Percentiles rank a stretch among this genome's conserved stretches.
Evolutionary conservation across 768 basidiomycete genomes (phyloP).

Genomic region (Auricularia heimuer): DNA sequence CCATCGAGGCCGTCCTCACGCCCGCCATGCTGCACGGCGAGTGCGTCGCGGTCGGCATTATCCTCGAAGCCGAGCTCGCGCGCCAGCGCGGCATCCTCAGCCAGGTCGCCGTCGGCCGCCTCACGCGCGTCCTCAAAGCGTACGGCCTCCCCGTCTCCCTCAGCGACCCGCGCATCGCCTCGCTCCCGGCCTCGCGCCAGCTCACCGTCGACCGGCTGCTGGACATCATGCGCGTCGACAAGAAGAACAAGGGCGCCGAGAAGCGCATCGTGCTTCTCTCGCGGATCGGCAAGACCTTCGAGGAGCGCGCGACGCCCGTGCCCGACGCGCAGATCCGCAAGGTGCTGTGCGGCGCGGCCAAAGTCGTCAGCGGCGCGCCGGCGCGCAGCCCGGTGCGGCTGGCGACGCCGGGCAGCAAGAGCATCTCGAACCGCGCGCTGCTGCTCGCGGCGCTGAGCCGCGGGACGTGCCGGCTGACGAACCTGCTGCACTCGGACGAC

Average conservation of each 20-base stretch:
- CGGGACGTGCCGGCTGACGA: constrained; percentile 81
- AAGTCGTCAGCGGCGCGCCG: constrained; percentile 55
- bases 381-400: constrained; percentile 43
- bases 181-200: constrained; percentile 55
- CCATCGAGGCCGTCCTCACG: constrained; percentile 92
- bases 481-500: constrained; percentile 93
- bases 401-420: constrained; percentile 94
- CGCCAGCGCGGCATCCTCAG: constrained; percentile 77
- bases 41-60: constrained; percentile 92
- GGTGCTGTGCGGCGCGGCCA: constrained; percentile 71
- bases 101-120: constrained; percentile 86
- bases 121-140: constrained; percentile 77
- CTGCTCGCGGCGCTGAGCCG: constrained; percentile 86
- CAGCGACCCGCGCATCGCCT: constrained; percentile 65
- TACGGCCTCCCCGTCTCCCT: constrained; percentile 86
- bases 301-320: constrained; percentile 83
- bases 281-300: constrained; percentile 84
- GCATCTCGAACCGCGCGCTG: constrained; percentile 88
- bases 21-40: constrained; percentile 94
- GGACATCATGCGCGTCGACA: constrained; percentile 93
- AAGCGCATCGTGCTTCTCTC: constrained; percentile 93
- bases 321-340: constrained; percentile 72
- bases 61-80: constrained; percentile 91
- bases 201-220: constrained; percentile 75
- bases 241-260: constrained; percentile 87